A percentile compares a stretch with the other conserved stretches of the same genome.
Conservation (phyloP, 1,284 basidiomycete genomes). For the Macrocystidia cucumis region DNA sequence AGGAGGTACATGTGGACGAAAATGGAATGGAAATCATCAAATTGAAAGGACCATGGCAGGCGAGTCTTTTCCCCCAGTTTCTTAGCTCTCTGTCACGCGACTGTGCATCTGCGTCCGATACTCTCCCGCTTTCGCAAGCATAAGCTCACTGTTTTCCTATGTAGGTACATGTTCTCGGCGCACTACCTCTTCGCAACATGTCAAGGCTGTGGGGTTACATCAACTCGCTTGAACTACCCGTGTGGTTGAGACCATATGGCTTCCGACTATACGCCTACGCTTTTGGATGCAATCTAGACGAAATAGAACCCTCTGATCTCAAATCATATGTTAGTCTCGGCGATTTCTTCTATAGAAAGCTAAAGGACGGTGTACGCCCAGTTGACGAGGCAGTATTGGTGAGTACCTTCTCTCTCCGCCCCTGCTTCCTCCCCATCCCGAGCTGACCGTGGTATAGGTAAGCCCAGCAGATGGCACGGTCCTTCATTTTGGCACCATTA, state of each 20-base stretch:
- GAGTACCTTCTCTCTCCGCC: conserved; percentile 16
- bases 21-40: conserved; percentile 66
- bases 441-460: conserved; percentile 41
- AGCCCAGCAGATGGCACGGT: conserved; percentile 93
- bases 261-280: conserved; percentile 80
- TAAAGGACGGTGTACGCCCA: conserved; percentile 79
- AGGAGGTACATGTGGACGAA: conserved; percentile 69
- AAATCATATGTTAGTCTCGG: conserved; percentile 78
- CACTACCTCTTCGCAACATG: conserved; percentile 88
- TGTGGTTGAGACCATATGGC: conserved; percentile 90
- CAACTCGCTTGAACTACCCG: conserved; percentile 86
- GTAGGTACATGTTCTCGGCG: conserved; percentile 93
- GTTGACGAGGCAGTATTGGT: conserved; percentile 78
- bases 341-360: conserved; percentile 91
- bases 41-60: conserved; percentile 93
- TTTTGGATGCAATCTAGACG: conserved; percentile 93
- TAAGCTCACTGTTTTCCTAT: conserved; percentile 7
- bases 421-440: not conserved
- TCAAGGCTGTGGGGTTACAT: conserved; percentile 95
- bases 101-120: not conserved
- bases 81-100: not conserved
- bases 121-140: too few relatives aligned
- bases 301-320: conserved; percentile 80
- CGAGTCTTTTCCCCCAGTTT: conserved; percentile 35
- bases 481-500: conserved; percentile 87